Evolutionary conservation across 345 rosid genomes (phyloP), one percentile per base, ranked within the genome.

Genomic region (Hibiscus syriacus): DNA sequence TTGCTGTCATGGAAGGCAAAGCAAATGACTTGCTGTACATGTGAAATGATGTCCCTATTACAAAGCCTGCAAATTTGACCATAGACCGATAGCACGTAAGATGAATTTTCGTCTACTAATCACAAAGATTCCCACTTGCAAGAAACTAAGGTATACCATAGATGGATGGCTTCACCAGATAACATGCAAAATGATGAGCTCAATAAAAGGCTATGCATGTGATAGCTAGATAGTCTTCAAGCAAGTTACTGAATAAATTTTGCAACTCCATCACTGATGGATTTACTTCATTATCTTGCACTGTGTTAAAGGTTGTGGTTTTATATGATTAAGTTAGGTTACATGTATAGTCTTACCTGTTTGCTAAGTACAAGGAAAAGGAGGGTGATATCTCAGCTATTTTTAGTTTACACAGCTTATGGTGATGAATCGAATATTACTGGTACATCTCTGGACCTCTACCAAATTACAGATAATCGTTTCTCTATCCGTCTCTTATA

Each of bases 11-110:
- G 98, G 80, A 90, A 93, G 0, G 96, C 98, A 19, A 93, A 93
- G 87, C 98, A 93, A 30, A 93, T 90, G 5, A 93, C 97, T 77
- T 90, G 97, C 70, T 93, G 98, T 77, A 93, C 97, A 10, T 93
- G 94, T 36, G 94, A 90, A 70, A 90, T 90, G 64, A 93, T 93
- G 78, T 90, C 96, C 98, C 81, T 87, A 68, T 93, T 90, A 75
- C 98, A 93, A 39, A 90, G 74, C 96, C 97, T 93, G 94, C 74
- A 76, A 69, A 49, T 67, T 74, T 68, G 13, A 73, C 55, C 73
- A 72, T 7, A 11, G 2, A 13, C 43, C 39, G 39, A 8, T 49
- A 49, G 11, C 54, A 53, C 23, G 62, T 63, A 27, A 63, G 65
- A 46, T 5, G 48, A 32, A 8, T 50, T 53, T 54, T 3, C 34